Percentiles rank a stretch among this genome's conserved stretches.
Conservation (phyloP, 2,329 filamentous ascomycete genomes). For the Paecilomyces dactylethromorphus region DNA sequence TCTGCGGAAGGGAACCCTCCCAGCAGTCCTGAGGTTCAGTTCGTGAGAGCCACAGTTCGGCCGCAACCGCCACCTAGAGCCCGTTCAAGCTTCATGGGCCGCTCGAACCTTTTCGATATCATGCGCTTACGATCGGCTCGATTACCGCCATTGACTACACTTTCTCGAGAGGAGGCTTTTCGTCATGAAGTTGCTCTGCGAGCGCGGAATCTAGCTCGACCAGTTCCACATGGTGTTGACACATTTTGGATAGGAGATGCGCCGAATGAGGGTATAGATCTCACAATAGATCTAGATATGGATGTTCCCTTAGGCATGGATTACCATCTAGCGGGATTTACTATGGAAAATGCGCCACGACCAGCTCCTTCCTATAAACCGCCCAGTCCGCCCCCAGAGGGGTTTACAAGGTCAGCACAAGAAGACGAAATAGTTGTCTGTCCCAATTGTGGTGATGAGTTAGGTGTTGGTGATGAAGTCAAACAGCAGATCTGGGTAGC, state of each 20-base stretch:
- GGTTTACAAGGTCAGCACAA: slow-evolving; percentile 71
- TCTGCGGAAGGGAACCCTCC: slow-evolving; percentile 13
- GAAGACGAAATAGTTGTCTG: slow-evolving; percentile 73
- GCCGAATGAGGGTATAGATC: slow-evolving; percentile 14
- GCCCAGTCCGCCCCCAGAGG: slow-evolving; percentile 59
- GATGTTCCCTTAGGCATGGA: slow-evolving; percentile 23
- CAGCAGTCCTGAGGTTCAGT: slow-evolving; percentile 45
- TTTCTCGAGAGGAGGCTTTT: slow-evolving; percentile 9
- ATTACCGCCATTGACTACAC: background rate
- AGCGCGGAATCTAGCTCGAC: slow-evolving; percentile 6
- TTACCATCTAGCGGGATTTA: slow-evolving; percentile 23
- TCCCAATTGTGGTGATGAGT: slow-evolving; percentile 76
- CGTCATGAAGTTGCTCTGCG: slow-evolving; percentile 16
- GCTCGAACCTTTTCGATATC: slow-evolving; percentile 7
- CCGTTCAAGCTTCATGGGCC: background rate
- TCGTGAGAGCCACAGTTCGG: slow-evolving; percentile 31
- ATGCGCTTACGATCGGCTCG: slow-evolving; percentile 6
- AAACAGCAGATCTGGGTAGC: slow-evolving; percentile 91
- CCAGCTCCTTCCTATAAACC: slow-evolving; percentile 47
- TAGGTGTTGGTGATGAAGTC: slow-evolving; percentile 62
- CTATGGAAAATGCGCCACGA: slow-evolving; percentile 10
- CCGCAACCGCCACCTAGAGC: slow-evolving; percentile 8
- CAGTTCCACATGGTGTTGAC: slow-evolving; percentile 9
- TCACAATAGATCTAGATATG: slow-evolving; percentile 20
- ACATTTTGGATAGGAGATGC: slow-evolving; percentile 18